phyloP scores from a whole-genome alignment of 306 rosid species.

The Quercus variabilis region DNA sequence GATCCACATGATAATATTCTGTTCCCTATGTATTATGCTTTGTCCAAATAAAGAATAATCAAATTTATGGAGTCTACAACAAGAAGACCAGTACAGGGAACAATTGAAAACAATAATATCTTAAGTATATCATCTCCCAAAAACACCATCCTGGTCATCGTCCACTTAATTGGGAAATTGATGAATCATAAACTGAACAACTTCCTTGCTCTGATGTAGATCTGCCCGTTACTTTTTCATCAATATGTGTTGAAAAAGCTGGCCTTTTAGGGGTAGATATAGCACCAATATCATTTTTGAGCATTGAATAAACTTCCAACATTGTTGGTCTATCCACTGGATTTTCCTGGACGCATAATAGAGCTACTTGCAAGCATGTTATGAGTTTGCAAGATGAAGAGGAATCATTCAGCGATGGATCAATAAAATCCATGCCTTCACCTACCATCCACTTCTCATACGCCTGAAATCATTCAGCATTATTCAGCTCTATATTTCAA shows the following conservation, averaged over 20 bases:
- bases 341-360: conserved; percentile 33
- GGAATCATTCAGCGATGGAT: conserved; percentile 27
- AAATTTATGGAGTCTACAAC: no score
- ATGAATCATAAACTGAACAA: conserved; percentile 5
- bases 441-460: conserved; percentile 31
- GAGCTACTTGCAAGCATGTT: conserved; percentile 34
- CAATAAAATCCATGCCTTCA: conserved; percentile 22
- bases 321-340: conserved; percentile 34
- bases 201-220: not conserved
- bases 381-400: conserved; percentile 17
- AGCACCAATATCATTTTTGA: conserved; percentile 14
- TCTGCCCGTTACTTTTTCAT: not conserved
- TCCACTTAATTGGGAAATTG: conserved; percentile 9
- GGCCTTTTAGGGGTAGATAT: conserved; percentile 17
- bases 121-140: no score
- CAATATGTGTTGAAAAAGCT: conserved; percentile 18
- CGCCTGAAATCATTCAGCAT: conserved; percentile 29
- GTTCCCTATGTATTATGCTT: no score
- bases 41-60: no score
- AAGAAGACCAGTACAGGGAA: no score
- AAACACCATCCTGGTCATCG: no score
- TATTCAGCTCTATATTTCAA: no score
- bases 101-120: no score
- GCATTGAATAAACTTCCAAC: conserved; percentile 31
- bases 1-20: no score